A percentile compares a stretch with the other conserved stretches of the same genome.
Evolutionary conservation across 768 basidiomycete species (phyloP).

Genomic region (Tylopilus sp.): DNA sequence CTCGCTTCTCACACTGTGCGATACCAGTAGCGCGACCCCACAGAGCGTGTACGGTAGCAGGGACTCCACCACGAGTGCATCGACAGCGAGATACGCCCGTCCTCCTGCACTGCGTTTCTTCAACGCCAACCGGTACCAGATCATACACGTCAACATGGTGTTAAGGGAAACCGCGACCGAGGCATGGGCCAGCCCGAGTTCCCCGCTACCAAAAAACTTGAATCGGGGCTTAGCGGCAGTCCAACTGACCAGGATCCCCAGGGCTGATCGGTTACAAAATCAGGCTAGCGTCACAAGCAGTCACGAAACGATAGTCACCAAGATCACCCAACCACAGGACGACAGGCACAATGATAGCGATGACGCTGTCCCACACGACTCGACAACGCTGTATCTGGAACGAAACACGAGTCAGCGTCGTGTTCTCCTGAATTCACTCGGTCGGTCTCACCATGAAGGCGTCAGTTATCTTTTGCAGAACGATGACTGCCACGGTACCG

Average conservation of each 20-base stretch:
- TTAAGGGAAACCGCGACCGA: slow-evolving; percentile 5
- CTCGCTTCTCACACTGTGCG: not conserved
- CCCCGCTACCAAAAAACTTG: not conserved
- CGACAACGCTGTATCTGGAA: slow-evolving; percentile 37
- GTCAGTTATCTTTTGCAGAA: slow-evolving; percentile 31
- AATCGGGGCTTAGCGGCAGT: not conserved
- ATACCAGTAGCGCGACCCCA: slow-evolving; percentile 11
- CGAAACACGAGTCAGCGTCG: not conserved
- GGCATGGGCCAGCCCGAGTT: slow-evolving; percentile 3
- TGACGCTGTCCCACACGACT: slow-evolving; percentile 26
- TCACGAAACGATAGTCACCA: slow-evolving; percentile 2
- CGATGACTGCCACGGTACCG: slow-evolving; percentile 21
- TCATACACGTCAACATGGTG: slow-evolving; percentile 5
- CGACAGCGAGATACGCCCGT: not conserved
- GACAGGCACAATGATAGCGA: slow-evolving; percentile 4
- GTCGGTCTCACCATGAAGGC: slow-evolving; percentile 18
- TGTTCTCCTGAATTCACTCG: too few relatives aligned
- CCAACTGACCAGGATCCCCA: slow-evolving; percentile 3
- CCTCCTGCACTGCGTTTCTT: not conserved
- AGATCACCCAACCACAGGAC: slow-evolving; percentile 12
- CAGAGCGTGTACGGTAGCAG: slow-evolving; percentile 12
- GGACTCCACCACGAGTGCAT: slow-evolving; percentile 10
- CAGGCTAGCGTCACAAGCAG: not conserved
- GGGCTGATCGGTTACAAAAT: not conserved
- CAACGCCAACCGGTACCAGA: slow-evolving; percentile 3